A percentile compares a stretch with the other conserved stretches of the same genome.
Evolutionary conservation across 1,139 yeast species (phyloP).

Genomic region (Blastobotrys malaysiensis): DNA sequence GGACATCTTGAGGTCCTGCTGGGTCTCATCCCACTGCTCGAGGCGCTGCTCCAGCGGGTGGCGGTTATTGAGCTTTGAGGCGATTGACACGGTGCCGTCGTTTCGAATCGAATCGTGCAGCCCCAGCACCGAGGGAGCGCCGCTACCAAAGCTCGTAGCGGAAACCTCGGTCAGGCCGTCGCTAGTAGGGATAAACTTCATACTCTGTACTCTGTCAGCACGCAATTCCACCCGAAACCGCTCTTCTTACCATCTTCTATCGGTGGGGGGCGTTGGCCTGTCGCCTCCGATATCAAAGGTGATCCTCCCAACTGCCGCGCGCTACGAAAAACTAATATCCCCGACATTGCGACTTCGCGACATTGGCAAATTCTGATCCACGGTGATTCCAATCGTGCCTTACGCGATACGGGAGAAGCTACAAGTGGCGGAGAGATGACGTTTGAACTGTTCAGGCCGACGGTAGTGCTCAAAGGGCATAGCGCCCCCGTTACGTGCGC

Average conservation of each 20-base stretch:
- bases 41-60: slow-evolving; percentile 84
- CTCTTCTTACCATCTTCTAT: background rate
- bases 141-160: slow-evolving; percentile 22
- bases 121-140: slow-evolving; percentile 28
- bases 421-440: background rate
- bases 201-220: slow-evolving; percentile 7
- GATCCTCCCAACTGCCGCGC: background rate
- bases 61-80: slow-evolving; percentile 69
- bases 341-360: background rate
- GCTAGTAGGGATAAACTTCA: slow-evolving; percentile 25
- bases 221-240: background rate
- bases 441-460: background rate
- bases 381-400: too few relatives aligned
- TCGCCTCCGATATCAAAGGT: background rate
- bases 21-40: slow-evolving; percentile 74
- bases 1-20: slow-evolving; percentile 65
- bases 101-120: slow-evolving; percentile 28
- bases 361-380: background rate
- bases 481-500: slow-evolving; percentile 9
- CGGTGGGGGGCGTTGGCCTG: background rate
- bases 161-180: slow-evolving; percentile 21
- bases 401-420: too few relatives aligned
- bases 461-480: slow-evolving; percentile 6
- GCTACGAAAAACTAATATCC: background rate
- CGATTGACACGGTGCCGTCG: slow-evolving; percentile 33